Evolutionary conservation across 352 stramenopile genomes (phyloP).

Genomic region (Phytopythium boreale): DNA sequence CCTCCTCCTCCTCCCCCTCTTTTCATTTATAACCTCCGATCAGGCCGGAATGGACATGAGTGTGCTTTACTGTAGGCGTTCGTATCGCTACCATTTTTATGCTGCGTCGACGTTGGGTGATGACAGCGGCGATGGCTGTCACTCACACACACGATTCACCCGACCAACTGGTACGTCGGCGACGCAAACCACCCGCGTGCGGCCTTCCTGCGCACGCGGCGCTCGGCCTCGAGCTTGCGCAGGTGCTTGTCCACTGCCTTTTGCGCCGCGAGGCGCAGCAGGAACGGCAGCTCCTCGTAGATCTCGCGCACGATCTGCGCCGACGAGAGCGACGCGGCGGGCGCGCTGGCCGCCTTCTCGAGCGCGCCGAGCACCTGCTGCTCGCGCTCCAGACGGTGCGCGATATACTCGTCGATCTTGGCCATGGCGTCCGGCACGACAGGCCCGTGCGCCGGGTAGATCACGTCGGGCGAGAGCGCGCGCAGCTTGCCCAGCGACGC

Average conservation of each 20-base stretch:
- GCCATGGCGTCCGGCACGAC: slow-evolving; percentile 53
- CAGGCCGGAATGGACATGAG: slow-evolving; percentile 2
- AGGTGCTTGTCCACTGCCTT: slow-evolving; percentile 64
- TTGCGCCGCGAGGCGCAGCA: slow-evolving; percentile 44
- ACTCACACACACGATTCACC: background rate
- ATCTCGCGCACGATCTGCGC: slow-evolving; percentile 49
- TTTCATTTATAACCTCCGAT: slow-evolving; percentile 6
- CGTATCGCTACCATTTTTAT: too few relatives aligned
- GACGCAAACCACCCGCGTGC: slow-evolving; percentile 21
- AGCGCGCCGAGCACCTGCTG: slow-evolving; percentile 55
- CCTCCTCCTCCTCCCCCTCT: background rate
- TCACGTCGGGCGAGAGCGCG: slow-evolving; percentile 27
- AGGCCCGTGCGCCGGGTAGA: slow-evolving; percentile 77
- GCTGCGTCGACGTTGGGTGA: too few relatives aligned
- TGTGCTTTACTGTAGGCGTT: background rate
- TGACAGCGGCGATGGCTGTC: background rate
- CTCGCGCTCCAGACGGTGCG: slow-evolving; percentile 71
- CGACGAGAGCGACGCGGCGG: slow-evolving; percentile 19
- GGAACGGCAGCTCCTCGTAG: slow-evolving; percentile 54
- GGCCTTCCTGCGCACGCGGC: slow-evolving; percentile 23
- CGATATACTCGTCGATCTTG: slow-evolving; percentile 79
- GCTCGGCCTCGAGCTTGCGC: slow-evolving; percentile 53
- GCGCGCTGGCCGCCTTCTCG: slow-evolving; percentile 6
- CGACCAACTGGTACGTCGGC: slow-evolving; percentile 31
- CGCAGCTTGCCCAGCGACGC: slow-evolving; percentile 55